Conservation (phyloP, 1,284 basidiomycete species). For the Trametes pubescens region DNA sequence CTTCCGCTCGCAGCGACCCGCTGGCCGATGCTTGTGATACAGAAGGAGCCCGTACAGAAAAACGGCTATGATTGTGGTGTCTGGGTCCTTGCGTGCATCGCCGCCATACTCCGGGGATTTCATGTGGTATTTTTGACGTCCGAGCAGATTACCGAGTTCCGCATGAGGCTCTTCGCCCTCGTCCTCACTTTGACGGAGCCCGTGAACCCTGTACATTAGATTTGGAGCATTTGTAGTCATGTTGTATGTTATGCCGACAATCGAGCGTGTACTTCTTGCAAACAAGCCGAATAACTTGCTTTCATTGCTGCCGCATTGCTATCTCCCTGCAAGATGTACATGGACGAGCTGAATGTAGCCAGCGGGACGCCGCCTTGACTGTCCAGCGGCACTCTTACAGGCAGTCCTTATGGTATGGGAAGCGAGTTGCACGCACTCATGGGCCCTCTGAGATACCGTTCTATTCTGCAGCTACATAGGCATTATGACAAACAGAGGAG, state of each 20-base stretch:
- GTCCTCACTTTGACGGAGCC: background rate
- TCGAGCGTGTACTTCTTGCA: too few relatives aligned
- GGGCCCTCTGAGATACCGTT: too few relatives aligned
- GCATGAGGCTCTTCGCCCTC: background rate
- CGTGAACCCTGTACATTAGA: background rate
- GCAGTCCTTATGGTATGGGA: too few relatives aligned
- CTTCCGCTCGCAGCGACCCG: background rate
- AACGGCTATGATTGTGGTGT: conserved; percentile 37
- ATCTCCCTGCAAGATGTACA: too few relatives aligned
- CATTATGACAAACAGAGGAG: too few relatives aligned
- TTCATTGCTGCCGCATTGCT: too few relatives aligned
- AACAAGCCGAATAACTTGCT: too few relatives aligned
- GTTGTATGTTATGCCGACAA: background rate
- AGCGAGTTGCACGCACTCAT: too few relatives aligned
- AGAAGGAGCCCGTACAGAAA: conserved; percentile 13
- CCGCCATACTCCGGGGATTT: conserved; percentile 25
- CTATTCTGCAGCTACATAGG: too few relatives aligned
- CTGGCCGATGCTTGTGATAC: background rate
- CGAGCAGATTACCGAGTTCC: conserved; percentile 26
- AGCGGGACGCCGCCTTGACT: too few relatives aligned
- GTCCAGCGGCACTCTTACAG: too few relatives aligned
- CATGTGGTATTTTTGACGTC: conserved; percentile 21
- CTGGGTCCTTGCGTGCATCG: conserved; percentile 35
- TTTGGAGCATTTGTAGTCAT: background rate
- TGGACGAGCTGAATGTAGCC: too few relatives aligned